phyloP scores from a whole-genome alignment of 495 filamentous ascomycete genomes.

The Xylaria sp. region DNA sequence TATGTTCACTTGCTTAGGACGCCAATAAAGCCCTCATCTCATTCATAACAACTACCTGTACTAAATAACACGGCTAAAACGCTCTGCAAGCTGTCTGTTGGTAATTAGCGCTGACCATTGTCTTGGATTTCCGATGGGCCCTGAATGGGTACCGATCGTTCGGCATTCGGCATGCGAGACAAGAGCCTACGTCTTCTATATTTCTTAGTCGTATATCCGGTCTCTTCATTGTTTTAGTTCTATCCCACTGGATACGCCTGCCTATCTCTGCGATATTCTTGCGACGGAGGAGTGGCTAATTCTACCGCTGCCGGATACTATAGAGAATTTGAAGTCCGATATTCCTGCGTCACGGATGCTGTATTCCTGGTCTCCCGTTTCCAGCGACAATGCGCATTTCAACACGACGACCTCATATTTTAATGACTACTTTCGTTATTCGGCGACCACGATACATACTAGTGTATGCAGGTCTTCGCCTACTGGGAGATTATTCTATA shows the following conservation, averaged over 20 bases:
- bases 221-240: not conserved
- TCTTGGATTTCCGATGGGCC: conserved; percentile 10
- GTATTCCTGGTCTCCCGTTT: not conserved
- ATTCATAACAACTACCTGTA: not conserved
- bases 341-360: not conserved
- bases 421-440: not conserved
- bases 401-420: not conserved
- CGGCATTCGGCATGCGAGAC: not conserved
- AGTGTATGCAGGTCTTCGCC: conserved; percentile 10
- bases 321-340: not conserved
- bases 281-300: not conserved
- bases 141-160: not conserved
- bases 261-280: not conserved
- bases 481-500: not conserved
- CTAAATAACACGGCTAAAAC: conserved; percentile 3
- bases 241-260: not conserved
- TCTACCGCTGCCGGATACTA: not conserved
- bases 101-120: not conserved
- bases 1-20: not conserved
- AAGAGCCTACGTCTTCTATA: not conserved
- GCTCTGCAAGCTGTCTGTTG: not conserved
- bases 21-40: conserved; percentile 1
- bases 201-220: not conserved
- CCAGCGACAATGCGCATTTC: not conserved
- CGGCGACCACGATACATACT: conserved; percentile 15